Percentiles rank a stretch among this genome's conserved stretches.
These are phyloP conservation scores for Camelina sativa DNA, from an alignment of 345 rosid species.

Conservation along the genomic window DNA sequence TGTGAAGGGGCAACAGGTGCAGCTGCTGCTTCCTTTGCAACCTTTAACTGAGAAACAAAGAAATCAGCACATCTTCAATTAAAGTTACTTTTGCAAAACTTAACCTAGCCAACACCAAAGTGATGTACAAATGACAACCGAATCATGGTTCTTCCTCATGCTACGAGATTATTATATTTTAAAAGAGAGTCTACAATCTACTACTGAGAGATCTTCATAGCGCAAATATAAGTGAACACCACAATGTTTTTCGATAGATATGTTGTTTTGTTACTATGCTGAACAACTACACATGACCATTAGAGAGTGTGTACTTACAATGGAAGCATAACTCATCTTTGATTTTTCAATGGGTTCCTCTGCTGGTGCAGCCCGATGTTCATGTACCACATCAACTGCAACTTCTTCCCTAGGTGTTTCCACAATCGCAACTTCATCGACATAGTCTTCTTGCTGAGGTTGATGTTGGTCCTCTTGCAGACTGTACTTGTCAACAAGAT, in stretches of 20 bases:
- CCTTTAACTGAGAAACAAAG: slow-evolving; percentile 56
- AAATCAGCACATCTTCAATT: slow-evolving; percentile 20
- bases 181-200: not conserved
- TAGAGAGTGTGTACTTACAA: slow-evolving; percentile 57
- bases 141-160: not conserved
- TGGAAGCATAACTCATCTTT: slow-evolving; percentile 86
- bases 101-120: not conserved
- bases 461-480: slow-evolving; percentile 60
- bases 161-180: not conserved
- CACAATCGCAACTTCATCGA: slow-evolving; percentile 62
- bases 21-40: slow-evolving; percentile 57
- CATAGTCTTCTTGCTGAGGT: slow-evolving; percentile 63
- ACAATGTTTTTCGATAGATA: not conserved
- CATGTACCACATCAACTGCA: slow-evolving; percentile 53
- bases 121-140: slow-evolving; percentile 4
- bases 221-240: slow-evolving; percentile 5
- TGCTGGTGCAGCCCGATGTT: slow-evolving; percentile 47
- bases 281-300: not conserved
- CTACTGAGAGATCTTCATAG: slow-evolving; percentile 1
- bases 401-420: slow-evolving; percentile 67
- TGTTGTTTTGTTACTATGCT: not conserved
- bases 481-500: slow-evolving; percentile 65
- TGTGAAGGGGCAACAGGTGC: slow-evolving; percentile 59
- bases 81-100: not conserved
- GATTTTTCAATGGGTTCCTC: slow-evolving; percentile 72